Base-by-base conservation (phyloP, 176 grass and related monocot genomes). In the Sorghum bicolor region DNA sequence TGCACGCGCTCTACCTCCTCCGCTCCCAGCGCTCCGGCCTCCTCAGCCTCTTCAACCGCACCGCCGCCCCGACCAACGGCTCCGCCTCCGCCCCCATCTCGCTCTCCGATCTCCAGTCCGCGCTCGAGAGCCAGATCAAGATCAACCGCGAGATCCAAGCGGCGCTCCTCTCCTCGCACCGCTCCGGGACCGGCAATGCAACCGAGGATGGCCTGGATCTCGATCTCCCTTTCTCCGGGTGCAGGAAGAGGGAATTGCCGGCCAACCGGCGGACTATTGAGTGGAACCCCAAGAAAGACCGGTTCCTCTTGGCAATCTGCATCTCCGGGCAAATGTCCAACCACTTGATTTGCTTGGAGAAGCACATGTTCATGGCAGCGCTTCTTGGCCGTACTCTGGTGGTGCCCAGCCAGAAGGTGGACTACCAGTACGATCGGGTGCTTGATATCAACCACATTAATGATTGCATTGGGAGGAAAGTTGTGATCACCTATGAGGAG, bases 281-380 rank as follows among this genome's bases (percentile, higher is more conserved):
- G 47, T 99, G 96, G 96, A 96, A 83, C 44, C 96, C 96, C 33
- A 99, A 89, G 86, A 99, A 96, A 12, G 81, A 96, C 58, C 64
- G 77, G 2, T 96, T 89, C 83, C 89, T 99, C 22, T 89, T 99
- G 10, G 93, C 91, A 32, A 86, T 99, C 79, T 99, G 96, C 44
- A 19, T 94, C 29, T 94, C 93, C 1, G 96, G 96, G 32, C 96
- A 99, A 66, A 99, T 99, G 93, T 99, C 96, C 28, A 99, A 99
- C 87, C 96, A 99, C 50, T 70, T 99, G 85, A 96, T 99, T 66
- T 99, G 96, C 84, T 80, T 99, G 80, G 96, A 99, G 87, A 99
- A 99, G 82, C 93, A 99, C 87, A 99, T 99, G 93, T 96, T 99
- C 83, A 89, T 99, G 24, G 91, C 96, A 0, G 96, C 96, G 2